A percentile compares a stretch with the other conserved stretches of the same genome.
Conservation (phyloP, 2,329 filamentous ascomycete genomes). For the Nemania sp. region DNA sequence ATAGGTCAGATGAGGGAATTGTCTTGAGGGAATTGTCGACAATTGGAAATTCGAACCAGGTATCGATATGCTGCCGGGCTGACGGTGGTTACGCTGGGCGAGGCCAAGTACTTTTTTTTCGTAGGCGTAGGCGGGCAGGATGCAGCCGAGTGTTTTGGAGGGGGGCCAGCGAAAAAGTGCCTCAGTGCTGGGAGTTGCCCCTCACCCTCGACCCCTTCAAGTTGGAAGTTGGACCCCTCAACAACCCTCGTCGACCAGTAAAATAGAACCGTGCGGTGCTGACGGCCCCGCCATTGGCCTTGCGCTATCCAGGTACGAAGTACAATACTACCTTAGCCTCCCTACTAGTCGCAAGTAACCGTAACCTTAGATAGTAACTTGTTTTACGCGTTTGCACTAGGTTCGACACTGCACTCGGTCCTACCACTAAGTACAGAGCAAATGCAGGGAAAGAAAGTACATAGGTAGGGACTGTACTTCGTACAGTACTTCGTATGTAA, state of each 20-base stretch:
- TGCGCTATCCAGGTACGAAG: not conserved
- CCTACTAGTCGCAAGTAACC: too few species aligned
- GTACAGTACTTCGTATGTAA: too few species aligned
- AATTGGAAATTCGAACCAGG: slow-evolving; percentile 6
- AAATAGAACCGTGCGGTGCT: slow-evolving; percentile 20
- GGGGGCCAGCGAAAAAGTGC: slow-evolving; percentile 17
- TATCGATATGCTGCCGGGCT: slow-evolving; percentile 1
- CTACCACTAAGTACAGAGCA: too few species aligned
- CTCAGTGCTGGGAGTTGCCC: slow-evolving; percentile 6
- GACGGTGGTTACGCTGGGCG: slow-evolving; percentile 12
- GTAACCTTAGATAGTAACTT: not conserved
- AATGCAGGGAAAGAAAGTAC: too few species aligned
- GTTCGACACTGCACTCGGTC: too few species aligned
- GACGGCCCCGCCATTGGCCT: slow-evolving; percentile 25
- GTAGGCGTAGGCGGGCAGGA: not conserved
- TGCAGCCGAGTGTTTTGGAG: not conserved
- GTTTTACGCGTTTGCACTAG: too few species aligned
- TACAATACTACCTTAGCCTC: too few species aligned
- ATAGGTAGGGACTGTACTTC: too few species aligned
- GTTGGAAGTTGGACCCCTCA: not conserved
- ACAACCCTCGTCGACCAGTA: slow-evolving; percentile 16
- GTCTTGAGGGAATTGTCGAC: slow-evolving; percentile 27
- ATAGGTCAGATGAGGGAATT: too few species aligned
- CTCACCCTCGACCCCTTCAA: not conserved
- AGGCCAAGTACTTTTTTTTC: too few species aligned